A percentile compares a stretch with the other conserved stretches of the same genome.
These are phyloP conservation scores for Rhizophagus prolifer DNA, from an alignment of 192 early-diverging fungal species.

Conservation along the genomic window DNA sequence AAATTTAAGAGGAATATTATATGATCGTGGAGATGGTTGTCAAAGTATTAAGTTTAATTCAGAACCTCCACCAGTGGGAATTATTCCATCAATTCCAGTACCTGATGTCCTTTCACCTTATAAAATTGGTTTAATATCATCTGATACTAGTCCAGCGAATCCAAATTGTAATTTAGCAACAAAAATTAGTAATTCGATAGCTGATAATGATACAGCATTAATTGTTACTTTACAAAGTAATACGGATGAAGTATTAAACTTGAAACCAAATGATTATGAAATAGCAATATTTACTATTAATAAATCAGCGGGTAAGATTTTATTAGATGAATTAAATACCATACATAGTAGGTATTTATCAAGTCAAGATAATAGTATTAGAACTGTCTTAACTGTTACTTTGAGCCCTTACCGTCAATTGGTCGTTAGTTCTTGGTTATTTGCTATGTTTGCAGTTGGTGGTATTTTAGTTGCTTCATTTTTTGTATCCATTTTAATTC, in stretches of 20 bases:
- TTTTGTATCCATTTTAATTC: conserved; percentile 14
- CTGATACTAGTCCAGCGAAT: too few species aligned
- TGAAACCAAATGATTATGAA: not conserved
- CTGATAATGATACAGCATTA: not conserved
- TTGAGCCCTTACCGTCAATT: not conserved
- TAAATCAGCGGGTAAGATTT: not conserved
- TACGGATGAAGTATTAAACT: not conserved
- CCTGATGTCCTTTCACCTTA: not conserved
- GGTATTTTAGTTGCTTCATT: conserved; percentile 15
- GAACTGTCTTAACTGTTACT: not conserved
- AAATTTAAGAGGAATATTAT: not conserved
- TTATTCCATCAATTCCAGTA: not conserved
- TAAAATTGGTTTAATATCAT: not conserved
- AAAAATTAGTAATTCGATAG: not conserved
- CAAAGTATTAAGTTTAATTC: not conserved
- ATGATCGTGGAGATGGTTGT: conserved; percentile 23
- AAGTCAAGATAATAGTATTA: not conserved
- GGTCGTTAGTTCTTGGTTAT: conserved; percentile 11
- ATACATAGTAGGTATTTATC: not conserved
- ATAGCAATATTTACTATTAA: not conserved
- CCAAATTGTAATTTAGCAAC: not conserved
- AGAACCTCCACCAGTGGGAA: not conserved
- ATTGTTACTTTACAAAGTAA: not conserved
- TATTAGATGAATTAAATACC: not conserved
- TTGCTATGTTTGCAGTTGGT: conserved; percentile 23